Percentiles rank a stretch among this genome's conserved stretches.
Conservation (phyloP, 192 early-diverging fungal species). For the Pecoramyces ruminantium region DNA sequence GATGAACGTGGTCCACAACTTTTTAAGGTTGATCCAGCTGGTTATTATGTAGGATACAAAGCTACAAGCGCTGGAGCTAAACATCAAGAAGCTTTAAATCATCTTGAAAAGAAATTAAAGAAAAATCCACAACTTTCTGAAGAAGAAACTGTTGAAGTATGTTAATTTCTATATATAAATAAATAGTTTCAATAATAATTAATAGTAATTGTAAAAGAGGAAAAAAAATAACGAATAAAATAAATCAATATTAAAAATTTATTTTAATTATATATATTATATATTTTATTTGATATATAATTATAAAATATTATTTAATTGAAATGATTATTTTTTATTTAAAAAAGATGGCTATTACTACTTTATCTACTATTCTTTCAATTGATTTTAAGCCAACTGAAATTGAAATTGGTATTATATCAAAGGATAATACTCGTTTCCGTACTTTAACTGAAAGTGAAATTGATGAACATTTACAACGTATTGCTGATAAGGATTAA, state of each 20-base stretch:
- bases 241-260: no score
- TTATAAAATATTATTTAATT: no score
- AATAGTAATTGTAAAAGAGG: no score
- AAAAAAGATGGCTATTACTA: constrained; percentile 74
- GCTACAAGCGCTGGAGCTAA: constrained; percentile 92
- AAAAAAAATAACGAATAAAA: no score
- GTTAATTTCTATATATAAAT: background rate
- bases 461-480: constrained; percentile 76
- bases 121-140: constrained; percentile 57
- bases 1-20: constrained; percentile 91
- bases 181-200: no score
- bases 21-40: constrained; percentile 96
- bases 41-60: constrained; percentile 93
- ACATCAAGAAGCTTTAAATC: constrained; percentile 85
- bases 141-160: constrained; percentile 86
- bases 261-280: background rate
- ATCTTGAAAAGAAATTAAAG: constrained; percentile 97
- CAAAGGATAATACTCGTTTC: constrained; percentile 56
- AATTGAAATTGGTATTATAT: constrained; percentile 85
- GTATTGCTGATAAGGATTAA: constrained; percentile 77
- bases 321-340: background rate
- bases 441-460: constrained; percentile 53
- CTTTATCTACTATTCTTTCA: constrained; percentile 75
- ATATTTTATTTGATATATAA: background rate
- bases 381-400: constrained; percentile 94